Evolutionary conservation across 306 rosid species (phyloP).

Genomic region (Cucurbita pepo): DNA sequence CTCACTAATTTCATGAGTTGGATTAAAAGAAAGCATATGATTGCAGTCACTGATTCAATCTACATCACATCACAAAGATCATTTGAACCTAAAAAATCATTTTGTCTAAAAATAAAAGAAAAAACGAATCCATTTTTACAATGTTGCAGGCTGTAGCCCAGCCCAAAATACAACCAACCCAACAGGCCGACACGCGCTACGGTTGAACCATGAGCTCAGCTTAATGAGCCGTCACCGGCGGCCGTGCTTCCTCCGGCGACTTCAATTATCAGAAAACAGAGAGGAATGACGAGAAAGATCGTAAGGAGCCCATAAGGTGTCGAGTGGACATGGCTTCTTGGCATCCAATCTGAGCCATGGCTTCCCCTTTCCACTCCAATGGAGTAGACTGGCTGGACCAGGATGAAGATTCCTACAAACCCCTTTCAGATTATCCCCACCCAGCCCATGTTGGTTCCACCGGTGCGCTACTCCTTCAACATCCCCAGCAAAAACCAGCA

Average conservation of each 20-base stretch:
- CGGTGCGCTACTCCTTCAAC: slow-evolving; percentile 72
- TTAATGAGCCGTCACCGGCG: neutral
- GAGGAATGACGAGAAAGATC: slow-evolving; percentile 54
- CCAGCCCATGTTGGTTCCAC: slow-evolving; percentile 95
- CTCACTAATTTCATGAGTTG: no score
- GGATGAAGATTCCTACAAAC: slow-evolving; percentile 68
- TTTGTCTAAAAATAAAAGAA: no score
- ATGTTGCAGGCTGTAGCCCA: neutral
- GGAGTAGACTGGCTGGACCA: slow-evolving; percentile 75
- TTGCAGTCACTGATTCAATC: neutral
- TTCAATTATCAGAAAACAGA: slow-evolving; percentile 37
- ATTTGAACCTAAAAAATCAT: neutral
- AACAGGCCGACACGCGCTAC: no score
- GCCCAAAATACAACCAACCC: neutral
- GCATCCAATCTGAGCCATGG: slow-evolving; percentile 85
- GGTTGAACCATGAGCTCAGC: no score
- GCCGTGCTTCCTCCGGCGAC: neutral
- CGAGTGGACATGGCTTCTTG: slow-evolving; percentile 65
- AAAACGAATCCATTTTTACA: neutral
- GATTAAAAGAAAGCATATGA: neutral
- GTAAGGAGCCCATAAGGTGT: slow-evolving; percentile 81
- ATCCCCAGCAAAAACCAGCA: slow-evolving; percentile 69
- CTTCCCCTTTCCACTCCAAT: slow-evolving; percentile 95
- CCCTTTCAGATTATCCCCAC: slow-evolving; percentile 75
- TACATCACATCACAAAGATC: neutral